Evolutionary conservation across 306 rosid genomes (phyloP), one percentile per base, ranked within the genome.

Genomic region (Cicer chorassanicum): DNA sequence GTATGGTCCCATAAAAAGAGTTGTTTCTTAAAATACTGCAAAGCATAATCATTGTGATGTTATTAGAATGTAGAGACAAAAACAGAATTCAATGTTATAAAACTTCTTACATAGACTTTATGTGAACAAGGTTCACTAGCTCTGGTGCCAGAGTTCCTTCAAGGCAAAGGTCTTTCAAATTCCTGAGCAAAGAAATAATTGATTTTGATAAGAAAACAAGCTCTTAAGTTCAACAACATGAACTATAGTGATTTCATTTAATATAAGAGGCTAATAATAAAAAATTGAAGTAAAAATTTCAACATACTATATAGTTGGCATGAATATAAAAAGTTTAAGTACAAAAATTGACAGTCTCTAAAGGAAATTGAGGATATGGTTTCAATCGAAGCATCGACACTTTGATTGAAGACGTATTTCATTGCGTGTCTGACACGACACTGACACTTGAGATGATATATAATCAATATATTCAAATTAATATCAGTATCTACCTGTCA

Each of bases 11-110:
- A 1, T 36, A 79, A 78, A 94, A 85, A 67, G 89, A 84, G 72
- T 94, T 94, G 85, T 94, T 94, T 69, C 96, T 83, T 87, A 94
- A 87, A 76, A 86, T 67, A 67, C 98, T 94, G 87, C 71, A 65
- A 15, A 83, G 44, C 49, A 46, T 79, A 74, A 56, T 75, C 67
- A 21, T 40, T 13, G 29, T 64, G 0, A 61, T 46, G 13, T 60
- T 75, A 72, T 68, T 49, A 55, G 61, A 74, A 24, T 4, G 57
- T 14, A 29, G 55, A 3, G 36, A 29, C 13, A 51, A 53, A 24
- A 42, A 42, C 43, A 55, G 3, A 49, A 69, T 39, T 40, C 14
- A 43, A 12, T 41, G 36, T 29, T 29, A 29, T 24, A 24, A 57
- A 86, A 74, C 24, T 65, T 60, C 89, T 84, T 89, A 93, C 98